Conservation (phyloP, 352 stramenopile genomes). For the Phytophthora chlamydospora region DNA sequence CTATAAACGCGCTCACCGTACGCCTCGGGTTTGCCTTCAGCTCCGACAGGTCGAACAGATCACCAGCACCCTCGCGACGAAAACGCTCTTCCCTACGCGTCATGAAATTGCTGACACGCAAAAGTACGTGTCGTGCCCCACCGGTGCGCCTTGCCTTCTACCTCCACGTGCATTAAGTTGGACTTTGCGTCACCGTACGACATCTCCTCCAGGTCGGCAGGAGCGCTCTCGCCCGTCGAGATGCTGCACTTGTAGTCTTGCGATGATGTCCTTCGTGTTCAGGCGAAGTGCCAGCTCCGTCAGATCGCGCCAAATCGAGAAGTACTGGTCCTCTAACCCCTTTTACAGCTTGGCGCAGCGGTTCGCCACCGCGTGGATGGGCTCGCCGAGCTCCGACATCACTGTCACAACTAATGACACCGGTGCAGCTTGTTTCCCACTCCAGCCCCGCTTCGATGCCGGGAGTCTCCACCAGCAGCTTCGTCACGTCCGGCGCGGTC, state of each 20-base stretch:
- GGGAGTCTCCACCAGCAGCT: slow-evolving; percentile 80
- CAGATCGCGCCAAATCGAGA: slow-evolving; percentile 74
- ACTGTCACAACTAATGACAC: slow-evolving; percentile 77
- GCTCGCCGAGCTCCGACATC: slow-evolving; percentile 83
- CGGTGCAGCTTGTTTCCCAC: slow-evolving; percentile 86
- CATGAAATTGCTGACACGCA: slow-evolving; percentile 81
- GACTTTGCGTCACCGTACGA: slow-evolving; percentile 88
- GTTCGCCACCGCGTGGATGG: slow-evolving; percentile 88
- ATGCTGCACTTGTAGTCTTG: slow-evolving; percentile 54
- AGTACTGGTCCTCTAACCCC: slow-evolving; percentile 89
- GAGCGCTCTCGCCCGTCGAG: slow-evolving; percentile 39
- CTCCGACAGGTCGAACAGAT: slow-evolving; percentile 50
- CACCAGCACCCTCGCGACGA: slow-evolving; percentile 34
- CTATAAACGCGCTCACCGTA: slow-evolving; percentile 55
- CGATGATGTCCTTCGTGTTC: slow-evolving; percentile 82
- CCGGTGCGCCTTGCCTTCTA: slow-evolving; percentile 54
- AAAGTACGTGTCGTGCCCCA: slow-evolving; percentile 78
- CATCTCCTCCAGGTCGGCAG: slow-evolving; percentile 84
- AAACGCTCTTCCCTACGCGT: slow-evolving; percentile 74
- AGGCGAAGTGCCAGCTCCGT: slow-evolving; percentile 65
- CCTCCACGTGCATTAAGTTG: slow-evolving; percentile 77
- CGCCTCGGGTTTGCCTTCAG: slow-evolving; percentile 24
- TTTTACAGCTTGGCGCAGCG: slow-evolving; percentile 78
- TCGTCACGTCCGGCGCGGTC: slow-evolving; percentile 83
- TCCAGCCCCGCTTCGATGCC: slow-evolving; percentile 74